Percentiles rank a stretch among this genome's conserved stretches.
phyloP scores from a whole-genome alignment of 129 eudicot species.

The Chrysanthemum seticuspe region DNA sequence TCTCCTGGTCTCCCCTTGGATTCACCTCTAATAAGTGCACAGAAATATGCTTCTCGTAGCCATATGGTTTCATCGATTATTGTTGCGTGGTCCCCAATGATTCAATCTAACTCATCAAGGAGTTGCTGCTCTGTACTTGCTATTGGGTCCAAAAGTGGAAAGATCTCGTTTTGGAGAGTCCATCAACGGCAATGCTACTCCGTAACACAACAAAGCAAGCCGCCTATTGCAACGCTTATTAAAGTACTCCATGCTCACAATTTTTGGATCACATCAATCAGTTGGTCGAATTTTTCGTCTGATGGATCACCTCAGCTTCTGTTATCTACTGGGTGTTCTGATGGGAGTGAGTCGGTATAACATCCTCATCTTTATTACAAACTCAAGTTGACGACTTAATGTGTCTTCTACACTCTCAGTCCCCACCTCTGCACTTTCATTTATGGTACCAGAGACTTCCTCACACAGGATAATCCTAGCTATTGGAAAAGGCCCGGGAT shows the following conservation, averaged over 20 bases:
- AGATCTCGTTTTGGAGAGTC: conserved; percentile 69
- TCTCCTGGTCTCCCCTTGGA: conserved; percentile 92
- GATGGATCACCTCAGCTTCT: conserved; percentile 55
- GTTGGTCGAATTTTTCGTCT: conserved; percentile 51
- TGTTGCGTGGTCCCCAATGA: conserved; percentile 83
- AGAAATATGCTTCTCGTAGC: conserved; percentile 71
- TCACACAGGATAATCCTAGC: conserved; percentile 50
- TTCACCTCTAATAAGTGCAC: conserved; percentile 48
- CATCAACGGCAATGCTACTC: conserved; percentile 55
- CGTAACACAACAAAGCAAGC: conserved; percentile 32
- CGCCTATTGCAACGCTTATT: conserved; percentile 31
- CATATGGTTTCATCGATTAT: conserved; percentile 69
- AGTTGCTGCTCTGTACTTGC: conserved; percentile 69
- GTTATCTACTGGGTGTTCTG: conserved; percentile 77
- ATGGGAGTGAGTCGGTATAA: conserved; percentile 57
- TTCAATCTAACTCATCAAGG: conserved; percentile 33
- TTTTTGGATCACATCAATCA: conserved; percentile 67
- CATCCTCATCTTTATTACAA: not conserved
- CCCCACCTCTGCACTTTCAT: conserved; percentile 66
- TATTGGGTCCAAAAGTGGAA: conserved; percentile 69
- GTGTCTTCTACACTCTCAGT: conserved; percentile 17
- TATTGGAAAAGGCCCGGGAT: conserved; percentile 82
- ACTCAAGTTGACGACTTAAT: not conserved
- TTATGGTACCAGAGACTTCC: conserved; percentile 39
- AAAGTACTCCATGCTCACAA: conserved; percentile 69